A percentile compares a stretch with the other conserved stretches of the same genome.
Evolutionary conservation across 257 asterid genomes (phyloP).

Genomic region (Penstemon newberryi): DNA sequence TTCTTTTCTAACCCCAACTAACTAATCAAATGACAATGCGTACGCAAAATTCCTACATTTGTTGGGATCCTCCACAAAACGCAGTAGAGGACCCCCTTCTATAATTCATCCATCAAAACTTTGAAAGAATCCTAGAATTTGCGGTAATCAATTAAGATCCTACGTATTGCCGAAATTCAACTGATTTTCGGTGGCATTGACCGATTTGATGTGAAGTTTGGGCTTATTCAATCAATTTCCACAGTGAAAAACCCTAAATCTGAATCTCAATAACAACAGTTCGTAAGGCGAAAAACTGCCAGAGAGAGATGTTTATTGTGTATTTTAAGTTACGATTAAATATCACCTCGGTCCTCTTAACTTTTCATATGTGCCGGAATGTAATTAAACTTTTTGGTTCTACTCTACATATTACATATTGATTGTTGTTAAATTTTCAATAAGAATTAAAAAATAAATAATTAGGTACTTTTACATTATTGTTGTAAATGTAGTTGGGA

Average conservation of each 20-base stretch:
- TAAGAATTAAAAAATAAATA: no score
- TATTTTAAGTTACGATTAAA: no score
- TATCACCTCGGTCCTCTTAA: no score
- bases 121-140: constrained; percentile 16
- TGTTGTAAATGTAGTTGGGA: no score
- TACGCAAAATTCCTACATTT: not conserved
- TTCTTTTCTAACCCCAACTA: constrained; percentile 9
- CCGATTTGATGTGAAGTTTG: constrained; percentile 7
- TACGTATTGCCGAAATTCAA: constrained; percentile 21
- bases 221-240: constrained; percentile 25
- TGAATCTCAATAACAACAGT: constrained; percentile 12
- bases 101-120: constrained; percentile 32
- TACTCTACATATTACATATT: no score
- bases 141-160: constrained; percentile 23
- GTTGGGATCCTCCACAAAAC: constrained; percentile 40
- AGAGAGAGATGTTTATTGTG: no score
- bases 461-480: no score
- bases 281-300: not conserved
- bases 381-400: no score
- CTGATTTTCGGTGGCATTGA: constrained; percentile 23
- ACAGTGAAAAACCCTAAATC: constrained; percentile 26
- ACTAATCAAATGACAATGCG: not conserved
- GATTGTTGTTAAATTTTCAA: no score
- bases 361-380: no score
- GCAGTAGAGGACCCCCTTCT: constrained; percentile 42